Conservation (phyloP, 2,329 filamentous ascomycete species). For the Alternaria triticimaculans region DNA sequence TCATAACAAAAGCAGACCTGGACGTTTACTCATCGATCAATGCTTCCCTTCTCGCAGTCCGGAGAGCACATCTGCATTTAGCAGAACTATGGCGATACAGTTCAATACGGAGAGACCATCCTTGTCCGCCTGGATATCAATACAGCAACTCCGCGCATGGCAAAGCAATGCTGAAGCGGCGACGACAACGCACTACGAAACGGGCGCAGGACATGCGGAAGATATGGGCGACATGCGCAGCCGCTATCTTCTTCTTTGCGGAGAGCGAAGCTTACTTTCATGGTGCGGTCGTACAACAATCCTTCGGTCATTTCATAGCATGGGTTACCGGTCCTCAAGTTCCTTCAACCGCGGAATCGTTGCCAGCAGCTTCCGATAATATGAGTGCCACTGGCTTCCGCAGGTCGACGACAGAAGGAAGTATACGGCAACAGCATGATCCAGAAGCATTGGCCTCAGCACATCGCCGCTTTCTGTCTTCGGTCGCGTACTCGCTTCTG, state of each 20-base stretch:
- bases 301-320: conserved; percentile 78
- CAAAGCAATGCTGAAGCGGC: conserved; percentile 64
- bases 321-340: conserved; percentile 66
- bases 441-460: conserved; percentile 83
- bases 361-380: conserved; percentile 9
- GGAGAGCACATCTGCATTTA: conserved; percentile 83
- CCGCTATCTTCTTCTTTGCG: conserved; percentile 85
- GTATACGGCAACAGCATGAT: conserved; percentile 64
- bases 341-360: neutral
- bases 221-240: conserved; percentile 88
- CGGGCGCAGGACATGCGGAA: conserved; percentile 75
- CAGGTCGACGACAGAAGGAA: conserved; percentile 3
- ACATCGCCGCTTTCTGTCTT: conserved; percentile 76
- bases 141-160: conserved; percentile 67
- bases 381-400: conserved; percentile 8
- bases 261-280: conserved; percentile 90
- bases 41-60: conserved; percentile 83
- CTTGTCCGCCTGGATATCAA: conserved; percentile 71
- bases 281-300: conserved; percentile 81
- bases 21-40: conserved; percentile 84
- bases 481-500: conserved; percentile 70
- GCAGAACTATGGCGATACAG: conserved; percentile 88
- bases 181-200: conserved; percentile 68
- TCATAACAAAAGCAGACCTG: conserved; percentile 78
- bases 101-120: conserved; percentile 76